Evolutionary conservation across 2,329 filamentous ascomycete genomes (phyloP), one percentile per base, ranked within the genome.

Genomic region (Scortechinia acanthostroma): DNA sequence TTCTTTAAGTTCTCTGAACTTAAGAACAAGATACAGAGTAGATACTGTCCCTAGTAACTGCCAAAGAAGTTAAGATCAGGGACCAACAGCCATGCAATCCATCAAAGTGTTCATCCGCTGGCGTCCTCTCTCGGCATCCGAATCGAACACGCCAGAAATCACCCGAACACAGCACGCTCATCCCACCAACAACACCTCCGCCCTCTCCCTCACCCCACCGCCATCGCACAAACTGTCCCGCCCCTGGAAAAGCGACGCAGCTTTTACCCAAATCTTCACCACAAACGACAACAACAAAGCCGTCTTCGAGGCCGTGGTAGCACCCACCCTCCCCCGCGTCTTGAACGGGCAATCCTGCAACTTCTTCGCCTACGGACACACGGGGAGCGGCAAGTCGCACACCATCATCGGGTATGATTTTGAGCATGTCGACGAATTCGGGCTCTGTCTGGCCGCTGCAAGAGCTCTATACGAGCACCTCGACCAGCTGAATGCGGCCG

Each of bases 331-430:
- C 1, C 55, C 61, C 1, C 43, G 50, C 10, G 56, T 69, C 6
- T 44, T 68, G 21, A 43, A 51, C 10, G 64, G 65, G 3, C 53
- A 52, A 14, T 62, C 51, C 13, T 67, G 64, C 54, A 69, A 61
- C 43, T 62, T 66, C 52, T 67, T 68, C 47, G 66, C 65, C 6
- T 69, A 69, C 45, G 65, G 65, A 2, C 64, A 68, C 50, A 65
- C 65, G 2, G 62, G 51, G 10, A 50, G 48, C 43, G 48, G 48
- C 10, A 50, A 50, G 23, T 47, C 48, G 14, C 48, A 50, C 28
- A 50, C 48, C 10, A 47, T 50, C 42, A 58, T 71, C 4, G 68
- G 68, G 2, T 69, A 69, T 43, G 58, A 69, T 16, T 63, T 59
- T 40, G 54, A 65, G 4, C 47, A 60, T 2, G 22, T 40, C 1